These are phyloP conservation scores for Russula sp. DNA, from an alignment of 768 basidiomycete genomes.

Conservation along the genomic window DNA sequence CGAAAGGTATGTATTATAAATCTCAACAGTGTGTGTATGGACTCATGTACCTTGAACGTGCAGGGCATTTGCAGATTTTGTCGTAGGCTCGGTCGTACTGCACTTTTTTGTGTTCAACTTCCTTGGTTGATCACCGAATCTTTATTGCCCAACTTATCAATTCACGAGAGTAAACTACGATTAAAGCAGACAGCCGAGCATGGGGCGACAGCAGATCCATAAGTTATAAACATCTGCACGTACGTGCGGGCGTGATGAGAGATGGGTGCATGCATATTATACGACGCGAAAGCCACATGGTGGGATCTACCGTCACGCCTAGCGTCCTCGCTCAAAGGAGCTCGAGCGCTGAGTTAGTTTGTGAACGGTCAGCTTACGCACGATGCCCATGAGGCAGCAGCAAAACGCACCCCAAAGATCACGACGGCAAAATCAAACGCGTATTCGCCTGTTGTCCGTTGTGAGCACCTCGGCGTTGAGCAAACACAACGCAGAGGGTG, in stretches of 20 bases:
- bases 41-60: background rate
- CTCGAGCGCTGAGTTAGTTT: slow-evolving; percentile 48
- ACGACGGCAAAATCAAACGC: slow-evolving; percentile 83
- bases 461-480: slow-evolving; percentile 14
- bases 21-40: background rate
- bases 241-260: background rate
- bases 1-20: slow-evolving; percentile 62
- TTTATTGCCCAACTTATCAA: background rate
- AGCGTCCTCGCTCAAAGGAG: slow-evolving; percentile 61
- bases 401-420: slow-evolving; percentile 61
- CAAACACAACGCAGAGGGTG: background rate
- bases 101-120: slow-evolving; percentile 99
- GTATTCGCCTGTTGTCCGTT: slow-evolving; percentile 61
- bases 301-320: slow-evolving; percentile 1
- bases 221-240: background rate
- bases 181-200: background rate
- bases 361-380: background rate
- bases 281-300: background rate
- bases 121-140: slow-evolving; percentile 54
- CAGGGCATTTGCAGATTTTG: slow-evolving; percentile 97
- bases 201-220: background rate
- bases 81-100: slow-evolving; percentile 87
- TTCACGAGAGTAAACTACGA: background rate
- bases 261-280: background rate
- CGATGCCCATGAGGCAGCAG: slow-evolving; percentile 5